Conservation (phyloP, 1,284 basidiomycete species). For the Albatrellus sp. region DNA sequence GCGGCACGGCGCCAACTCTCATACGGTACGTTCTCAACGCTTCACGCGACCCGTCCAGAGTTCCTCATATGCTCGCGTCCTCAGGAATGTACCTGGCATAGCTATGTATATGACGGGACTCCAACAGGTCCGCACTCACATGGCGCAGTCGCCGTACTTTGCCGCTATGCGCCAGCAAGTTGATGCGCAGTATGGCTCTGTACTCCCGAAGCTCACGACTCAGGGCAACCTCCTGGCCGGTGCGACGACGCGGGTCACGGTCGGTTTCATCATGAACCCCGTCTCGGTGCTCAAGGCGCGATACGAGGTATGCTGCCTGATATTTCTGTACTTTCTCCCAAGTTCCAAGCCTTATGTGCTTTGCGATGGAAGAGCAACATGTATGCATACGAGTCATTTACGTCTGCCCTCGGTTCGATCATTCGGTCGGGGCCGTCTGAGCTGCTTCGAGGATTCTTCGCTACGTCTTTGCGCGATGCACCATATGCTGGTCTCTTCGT, state of each 20-base stretch:
- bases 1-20: conserved; percentile 77
- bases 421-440: conserved; percentile 67
- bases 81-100: conserved; percentile 86
- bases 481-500: conserved; percentile 94
- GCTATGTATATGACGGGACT: conserved; percentile 86
- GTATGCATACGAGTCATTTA: conserved; percentile 62
- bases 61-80: not conserved
- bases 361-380: conserved; percentile 52
- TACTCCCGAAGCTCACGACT: conserved; percentile 66
- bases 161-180: conserved; percentile 21
- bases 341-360: not conserved
- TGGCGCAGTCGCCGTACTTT: conserved; percentile 61
- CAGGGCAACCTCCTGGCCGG: conserved; percentile 87
- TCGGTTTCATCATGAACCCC: conserved; percentile 87
- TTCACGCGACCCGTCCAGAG: not conserved
- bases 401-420: conserved; percentile 50
- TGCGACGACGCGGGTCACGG: conserved; percentile 71
- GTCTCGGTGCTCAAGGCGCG: conserved; percentile 92
- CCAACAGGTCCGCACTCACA: conserved; percentile 61
- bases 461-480: conserved; percentile 87
- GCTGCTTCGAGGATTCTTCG: conserved; percentile 80
- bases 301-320: conserved; percentile 60
- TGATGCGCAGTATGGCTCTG: conserved; percentile 26
- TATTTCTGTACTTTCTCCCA: not conserved
- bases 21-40: conserved; percentile 35